Percentiles rank a stretch among this genome's conserved stretches.
phyloP scores from a whole-genome alignment of 176 grass and related monocot species.

The Musa beccarii region DNA sequence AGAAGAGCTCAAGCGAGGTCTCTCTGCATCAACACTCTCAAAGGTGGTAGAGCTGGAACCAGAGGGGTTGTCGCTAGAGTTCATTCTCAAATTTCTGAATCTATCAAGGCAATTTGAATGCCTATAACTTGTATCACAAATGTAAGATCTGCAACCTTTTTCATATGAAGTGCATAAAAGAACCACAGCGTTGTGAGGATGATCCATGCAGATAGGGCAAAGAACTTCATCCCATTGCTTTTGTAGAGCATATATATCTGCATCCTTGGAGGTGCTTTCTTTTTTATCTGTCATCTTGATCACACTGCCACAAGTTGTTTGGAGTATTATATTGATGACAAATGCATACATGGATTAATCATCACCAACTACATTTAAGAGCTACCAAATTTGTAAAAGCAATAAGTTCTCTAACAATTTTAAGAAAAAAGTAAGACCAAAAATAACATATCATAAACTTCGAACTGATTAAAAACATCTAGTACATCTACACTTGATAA shows the following conservation, averaged over 20 bases:
- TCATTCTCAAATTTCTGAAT: slow-evolving; percentile 11
- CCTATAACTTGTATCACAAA: slow-evolving; percentile 16
- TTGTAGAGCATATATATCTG: not conserved
- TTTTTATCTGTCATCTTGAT: slow-evolving; percentile 1
- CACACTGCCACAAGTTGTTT: not conserved
- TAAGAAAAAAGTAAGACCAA: too few relatives aligned
- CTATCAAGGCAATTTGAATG: slow-evolving; percentile 20
- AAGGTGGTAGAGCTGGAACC: not conserved
- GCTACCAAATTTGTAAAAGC: too few relatives aligned
- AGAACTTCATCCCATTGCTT: slow-evolving; percentile 17
- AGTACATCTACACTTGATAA: too few relatives aligned
- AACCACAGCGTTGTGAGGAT: slow-evolving; percentile 16
- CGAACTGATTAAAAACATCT: too few relatives aligned
- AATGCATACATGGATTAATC: not conserved
- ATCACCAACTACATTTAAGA: not conserved
- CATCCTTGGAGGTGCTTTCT: slow-evolving; percentile 1
- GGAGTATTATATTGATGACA: not conserved
- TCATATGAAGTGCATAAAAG: slow-evolving; percentile 3
- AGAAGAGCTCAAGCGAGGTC: not conserved
- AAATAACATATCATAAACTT: too few relatives aligned
- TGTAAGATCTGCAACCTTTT: slow-evolving; percentile 17
- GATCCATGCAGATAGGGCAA: slow-evolving; percentile 18
- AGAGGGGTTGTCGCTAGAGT: slow-evolving; percentile 6
- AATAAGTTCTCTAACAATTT: too few relatives aligned
- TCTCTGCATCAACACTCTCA: slow-evolving; percentile 7